These are phyloP conservation scores for Seminavis robusta DNA, from an alignment of 108 stramenopile genomes.

Conservation along the genomic window DNA sequence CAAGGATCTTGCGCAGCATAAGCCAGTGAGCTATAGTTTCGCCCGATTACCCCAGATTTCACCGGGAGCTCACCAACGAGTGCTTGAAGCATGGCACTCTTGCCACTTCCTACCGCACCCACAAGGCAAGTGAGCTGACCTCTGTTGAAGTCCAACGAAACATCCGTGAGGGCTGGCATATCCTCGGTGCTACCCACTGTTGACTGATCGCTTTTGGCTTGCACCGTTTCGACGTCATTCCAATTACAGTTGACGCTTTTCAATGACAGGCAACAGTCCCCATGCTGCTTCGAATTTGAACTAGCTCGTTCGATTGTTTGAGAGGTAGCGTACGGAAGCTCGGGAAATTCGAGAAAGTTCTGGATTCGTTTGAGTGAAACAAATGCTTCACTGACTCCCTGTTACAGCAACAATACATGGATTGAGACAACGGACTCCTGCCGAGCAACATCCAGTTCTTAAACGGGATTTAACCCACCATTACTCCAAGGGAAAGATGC, in stretches of 20 bases:
- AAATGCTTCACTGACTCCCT: slow-evolving; percentile 64
- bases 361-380: slow-evolving; percentile 64
- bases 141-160: slow-evolving; percentile 42
- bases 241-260: neutral
- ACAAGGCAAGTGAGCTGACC: slow-evolving; percentile 58
- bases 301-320: neutral
- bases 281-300: neutral
- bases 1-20: slow-evolving; percentile 92
- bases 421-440: too few species aligned
- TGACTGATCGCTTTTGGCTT: neutral
- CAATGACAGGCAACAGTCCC: neutral
- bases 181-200: neutral
- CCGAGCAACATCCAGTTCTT: neutral
- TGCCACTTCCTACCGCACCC: slow-evolving; percentile 64
- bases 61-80: slow-evolving; percentile 63
- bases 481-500: slow-evolving; percentile 78
- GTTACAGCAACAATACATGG: neutral
- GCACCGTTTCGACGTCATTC: neutral
- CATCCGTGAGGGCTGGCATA: slow-evolving; percentile 36
- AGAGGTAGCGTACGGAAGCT: slow-evolving; percentile 7
- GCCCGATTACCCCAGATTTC: slow-evolving; percentile 28
- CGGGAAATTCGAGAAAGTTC: slow-evolving; percentile 62
- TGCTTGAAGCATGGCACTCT: slow-evolving; percentile 62
- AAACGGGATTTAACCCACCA: slow-evolving; percentile 37
- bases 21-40: slow-evolving; percentile 47